phyloP scores from a whole-genome alignment of 2,329 filamentous ascomycete genomes.

The Stylonectria norvegica region DNA sequence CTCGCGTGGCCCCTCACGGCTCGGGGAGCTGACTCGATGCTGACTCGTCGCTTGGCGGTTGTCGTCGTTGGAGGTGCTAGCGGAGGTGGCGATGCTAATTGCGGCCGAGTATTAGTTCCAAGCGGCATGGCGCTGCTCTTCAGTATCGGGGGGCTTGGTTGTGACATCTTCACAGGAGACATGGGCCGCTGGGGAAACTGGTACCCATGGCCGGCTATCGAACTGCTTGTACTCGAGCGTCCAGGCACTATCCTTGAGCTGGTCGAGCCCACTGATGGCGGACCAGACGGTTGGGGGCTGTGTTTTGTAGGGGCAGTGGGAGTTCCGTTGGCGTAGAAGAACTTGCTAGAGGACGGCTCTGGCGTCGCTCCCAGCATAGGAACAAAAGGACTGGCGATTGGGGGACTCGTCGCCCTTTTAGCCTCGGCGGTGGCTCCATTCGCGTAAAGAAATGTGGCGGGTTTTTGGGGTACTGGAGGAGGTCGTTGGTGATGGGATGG shows the following conservation, averaged over 20 bases:
- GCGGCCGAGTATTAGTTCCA: slow-evolving; percentile 25
- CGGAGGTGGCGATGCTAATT: slow-evolving; percentile 36
- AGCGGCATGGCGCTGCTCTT: slow-evolving; percentile 17
- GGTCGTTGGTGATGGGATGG: slow-evolving; percentile 34
- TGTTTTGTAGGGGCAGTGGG: slow-evolving; percentile 44
- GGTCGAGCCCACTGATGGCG: slow-evolving; percentile 46
- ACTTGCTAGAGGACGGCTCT: slow-evolving; percentile 54
- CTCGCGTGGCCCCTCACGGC: slow-evolving; percentile 38
- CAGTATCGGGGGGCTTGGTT: slow-evolving; percentile 19
- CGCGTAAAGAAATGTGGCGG: slow-evolving; percentile 55
- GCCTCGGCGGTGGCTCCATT: slow-evolving; percentile 45
- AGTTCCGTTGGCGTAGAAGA: slow-evolving; percentile 71
- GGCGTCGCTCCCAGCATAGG: slow-evolving; percentile 34
- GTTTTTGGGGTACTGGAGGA: slow-evolving; percentile 43
- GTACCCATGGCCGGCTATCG: slow-evolving; percentile 17
- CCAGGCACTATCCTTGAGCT: slow-evolving; percentile 41
- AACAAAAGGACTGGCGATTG: slow-evolving; percentile 28
- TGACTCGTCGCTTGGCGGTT: slow-evolving; percentile 40
- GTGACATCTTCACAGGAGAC: slow-evolving; percentile 48
- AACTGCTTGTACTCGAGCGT: slow-evolving; percentile 37
- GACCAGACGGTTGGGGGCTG: slow-evolving; percentile 34
- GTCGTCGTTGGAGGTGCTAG: slow-evolving; percentile 31
- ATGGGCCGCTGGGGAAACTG: slow-evolving; percentile 39
- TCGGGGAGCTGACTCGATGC: slow-evolving; percentile 39
- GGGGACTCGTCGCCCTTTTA: slow-evolving; percentile 33